These are phyloP conservation scores for Rubia peregrina DNA, from an alignment of 305 asterid genomes.

Conservation along the genomic window DNA sequence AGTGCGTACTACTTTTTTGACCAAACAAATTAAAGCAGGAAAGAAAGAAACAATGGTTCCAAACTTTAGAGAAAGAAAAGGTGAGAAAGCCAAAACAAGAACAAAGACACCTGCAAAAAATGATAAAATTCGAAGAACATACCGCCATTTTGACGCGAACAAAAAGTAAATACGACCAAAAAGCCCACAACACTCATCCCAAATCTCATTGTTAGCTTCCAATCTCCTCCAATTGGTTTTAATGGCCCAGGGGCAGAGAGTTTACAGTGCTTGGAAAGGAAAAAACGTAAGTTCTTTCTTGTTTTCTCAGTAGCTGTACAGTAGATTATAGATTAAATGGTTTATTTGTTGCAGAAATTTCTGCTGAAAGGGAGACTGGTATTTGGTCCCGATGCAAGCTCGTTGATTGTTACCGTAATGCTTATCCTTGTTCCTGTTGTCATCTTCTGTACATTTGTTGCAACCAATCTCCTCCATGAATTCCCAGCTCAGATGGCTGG, in stretches of 20 bases:
- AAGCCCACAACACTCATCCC: slow-evolving; percentile 11
- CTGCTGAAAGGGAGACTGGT: slow-evolving; percentile 37
- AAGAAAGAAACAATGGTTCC: not conserved
- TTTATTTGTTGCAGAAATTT: slow-evolving; percentile 30
- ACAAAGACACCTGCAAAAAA: not conserved
- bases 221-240: slow-evolving; percentile 1
- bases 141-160: slow-evolving; percentile 28
- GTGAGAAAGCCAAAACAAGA: not conserved
- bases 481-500: slow-evolving; percentile 25
- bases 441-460: slow-evolving; percentile 34
- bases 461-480: slow-evolving; percentile 27
- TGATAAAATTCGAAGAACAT: slow-evolving; percentile 23
- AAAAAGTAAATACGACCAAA: slow-evolving; percentile 4
- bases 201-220: not conserved
- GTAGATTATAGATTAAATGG: not conserved
- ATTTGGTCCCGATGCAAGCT: slow-evolving; percentile 45
- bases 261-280: slow-evolving; percentile 36
- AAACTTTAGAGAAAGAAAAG: slow-evolving; percentile 3
- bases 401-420: slow-evolving; percentile 28
- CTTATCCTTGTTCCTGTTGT: slow-evolving; percentile 39
- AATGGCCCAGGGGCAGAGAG: slow-evolving; percentile 29
- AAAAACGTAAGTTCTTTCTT: slow-evolving; percentile 27
- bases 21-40: not conserved
- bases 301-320: not conserved
- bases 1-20: not conserved